Conservation (phyloP, 2,329 filamentous ascomycete genomes). For the Curvularia sp. region DNA sequence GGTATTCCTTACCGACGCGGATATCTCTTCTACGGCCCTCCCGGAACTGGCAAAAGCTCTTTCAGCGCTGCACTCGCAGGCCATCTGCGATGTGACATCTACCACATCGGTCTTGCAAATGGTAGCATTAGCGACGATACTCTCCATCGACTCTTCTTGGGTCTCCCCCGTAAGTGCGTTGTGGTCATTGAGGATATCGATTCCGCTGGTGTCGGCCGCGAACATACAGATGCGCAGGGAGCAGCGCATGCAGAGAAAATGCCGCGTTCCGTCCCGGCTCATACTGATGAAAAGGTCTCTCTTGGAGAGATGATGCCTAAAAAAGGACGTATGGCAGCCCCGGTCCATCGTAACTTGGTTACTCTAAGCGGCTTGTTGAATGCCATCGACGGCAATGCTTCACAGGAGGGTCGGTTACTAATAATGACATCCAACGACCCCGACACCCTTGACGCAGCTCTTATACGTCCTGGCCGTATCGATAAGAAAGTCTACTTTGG, state of each 20-base stretch:
- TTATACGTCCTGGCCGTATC: conserved; percentile 75
- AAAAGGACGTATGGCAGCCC: not conserved
- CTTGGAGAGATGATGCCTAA: not conserved
- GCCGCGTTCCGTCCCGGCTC: not conserved
- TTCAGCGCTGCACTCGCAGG: conserved; percentile 51
- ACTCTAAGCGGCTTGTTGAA: conserved; percentile 76
- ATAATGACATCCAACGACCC: conserved; percentile 85
- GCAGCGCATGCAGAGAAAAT: not conserved
- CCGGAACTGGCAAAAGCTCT: conserved; percentile 53
- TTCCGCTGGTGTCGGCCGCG: conserved; percentile 42
- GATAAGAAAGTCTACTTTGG: conserved; percentile 80
- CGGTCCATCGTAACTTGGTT: conserved; percentile 42
- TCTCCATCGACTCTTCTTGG: conserved; percentile 30
- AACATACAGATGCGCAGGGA: conserved; percentile 13
- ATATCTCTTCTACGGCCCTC: conserved; percentile 53
- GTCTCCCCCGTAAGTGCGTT: conserved; percentile 49
- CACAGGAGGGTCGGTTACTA: conserved; percentile 77
- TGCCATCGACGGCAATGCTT: conserved; percentile 81
- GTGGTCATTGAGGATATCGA: conserved; percentile 55
- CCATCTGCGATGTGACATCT: conserved; percentile 50
- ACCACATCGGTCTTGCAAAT: conserved; percentile 47
- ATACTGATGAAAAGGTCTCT: not conserved
- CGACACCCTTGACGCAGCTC: conserved; percentile 73
- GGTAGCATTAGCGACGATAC: conserved; percentile 39
- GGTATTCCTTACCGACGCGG: conserved; percentile 47